Evolutionary conservation across 1,284 basidiomycete genomes (phyloP).

Genomic region (Heterobasidion occidentale): DNA sequence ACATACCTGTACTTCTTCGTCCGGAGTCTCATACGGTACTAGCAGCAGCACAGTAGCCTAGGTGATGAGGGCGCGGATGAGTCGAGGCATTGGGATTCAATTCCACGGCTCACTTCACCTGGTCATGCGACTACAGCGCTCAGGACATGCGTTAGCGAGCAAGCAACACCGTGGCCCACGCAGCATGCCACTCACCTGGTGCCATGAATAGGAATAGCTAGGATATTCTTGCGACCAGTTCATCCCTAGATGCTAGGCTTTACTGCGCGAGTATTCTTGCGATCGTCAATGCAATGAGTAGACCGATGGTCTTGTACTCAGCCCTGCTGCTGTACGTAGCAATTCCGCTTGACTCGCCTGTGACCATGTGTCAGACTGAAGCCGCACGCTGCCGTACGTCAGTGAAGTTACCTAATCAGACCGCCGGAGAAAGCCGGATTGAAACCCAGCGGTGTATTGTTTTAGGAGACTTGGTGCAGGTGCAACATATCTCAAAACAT

Average conservation of each 20-base stretch:
- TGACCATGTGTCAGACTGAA: too few species aligned
- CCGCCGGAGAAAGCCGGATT: too few species aligned
- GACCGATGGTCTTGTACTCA: too few species aligned
- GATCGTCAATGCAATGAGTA: too few species aligned
- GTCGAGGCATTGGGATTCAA: not conserved
- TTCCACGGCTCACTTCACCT: conserved; percentile 19
- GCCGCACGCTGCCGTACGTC: too few species aligned
- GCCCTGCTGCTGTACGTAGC: too few species aligned
- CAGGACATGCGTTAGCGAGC: conserved; percentile 1
- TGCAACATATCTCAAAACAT: too few species aligned
- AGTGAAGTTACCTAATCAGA: too few species aligned
- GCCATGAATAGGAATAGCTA: conserved; percentile 33
- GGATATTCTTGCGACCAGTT: not conserved
- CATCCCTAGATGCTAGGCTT: not conserved
- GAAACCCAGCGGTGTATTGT: too few species aligned
- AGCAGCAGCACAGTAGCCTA: conserved; percentile 73
- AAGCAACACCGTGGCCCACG: not conserved
- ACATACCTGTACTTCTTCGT: conserved; percentile 62
- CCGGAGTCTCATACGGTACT: conserved; percentile 60
- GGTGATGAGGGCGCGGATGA: conserved; percentile 3
- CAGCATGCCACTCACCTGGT: conserved; percentile 26
- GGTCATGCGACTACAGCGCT: conserved; percentile 31
- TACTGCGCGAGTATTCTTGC: too few species aligned
- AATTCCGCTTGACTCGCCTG: too few species aligned
- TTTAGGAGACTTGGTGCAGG: too few species aligned